Evolutionary conservation across 441 rosid species (phyloP).

Genomic region (Metrosideros polymorpha): DNA sequence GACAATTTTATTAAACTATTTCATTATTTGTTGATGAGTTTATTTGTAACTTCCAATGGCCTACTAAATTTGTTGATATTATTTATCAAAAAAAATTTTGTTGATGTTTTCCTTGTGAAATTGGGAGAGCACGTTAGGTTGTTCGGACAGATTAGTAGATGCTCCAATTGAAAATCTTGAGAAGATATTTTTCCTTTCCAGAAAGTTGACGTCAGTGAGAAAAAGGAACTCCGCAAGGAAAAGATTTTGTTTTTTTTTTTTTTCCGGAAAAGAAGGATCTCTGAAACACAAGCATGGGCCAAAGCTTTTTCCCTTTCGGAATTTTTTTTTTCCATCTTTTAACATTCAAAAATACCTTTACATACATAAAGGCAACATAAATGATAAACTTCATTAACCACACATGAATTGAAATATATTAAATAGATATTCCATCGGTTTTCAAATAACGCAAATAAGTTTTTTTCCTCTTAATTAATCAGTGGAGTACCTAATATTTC

Average conservation of each 20-base stretch:
- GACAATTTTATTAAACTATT: fast-evolving
- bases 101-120: too few species aligned
- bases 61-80: too few species aligned
- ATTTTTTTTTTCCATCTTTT: neutral
- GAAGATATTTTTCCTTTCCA: neutral
- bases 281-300: neutral
- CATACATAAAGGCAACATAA: neutral
- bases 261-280: neutral
- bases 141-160: too few species aligned
- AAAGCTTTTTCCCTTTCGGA: neutral
- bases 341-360: neutral
- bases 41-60: neutral
- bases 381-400: neutral
- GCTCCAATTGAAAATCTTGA: neutral
- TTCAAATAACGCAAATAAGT: fast-evolving
- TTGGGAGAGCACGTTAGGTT: neutral
- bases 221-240: neutral
- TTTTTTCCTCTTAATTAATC: neutral
- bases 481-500: neutral
- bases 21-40: neutral
- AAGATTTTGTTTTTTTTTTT: neutral
- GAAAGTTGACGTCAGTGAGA: neutral
- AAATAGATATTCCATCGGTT: neutral
- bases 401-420: neutral
- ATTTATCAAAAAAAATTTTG: too few species aligned